Percentiles rank a stretch among this genome's conserved stretches.
Conservation (phyloP, 805 yeast genomes). For the Myxozyma neglecta region DNA sequence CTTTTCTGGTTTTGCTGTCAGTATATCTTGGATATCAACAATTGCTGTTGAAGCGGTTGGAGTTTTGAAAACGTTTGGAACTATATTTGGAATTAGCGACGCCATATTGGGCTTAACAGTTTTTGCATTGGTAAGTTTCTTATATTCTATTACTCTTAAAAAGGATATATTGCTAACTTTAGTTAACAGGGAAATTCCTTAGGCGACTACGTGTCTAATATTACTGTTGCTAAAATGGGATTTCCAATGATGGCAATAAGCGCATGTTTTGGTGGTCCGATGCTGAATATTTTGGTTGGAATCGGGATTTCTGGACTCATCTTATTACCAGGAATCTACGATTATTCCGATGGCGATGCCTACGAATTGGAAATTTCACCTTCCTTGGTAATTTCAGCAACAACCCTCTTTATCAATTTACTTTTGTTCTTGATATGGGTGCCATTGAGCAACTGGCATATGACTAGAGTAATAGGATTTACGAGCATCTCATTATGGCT, state of each 20-base stretch:
- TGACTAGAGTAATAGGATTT: conserved; percentile 45
- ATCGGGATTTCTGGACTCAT: conserved; percentile 73
- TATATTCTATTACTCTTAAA: too few relatives aligned
- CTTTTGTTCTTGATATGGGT: conserved; percentile 44
- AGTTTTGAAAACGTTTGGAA: conserved; percentile 60
- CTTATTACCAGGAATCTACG: conserved; percentile 37
- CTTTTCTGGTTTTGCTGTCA: conserved; percentile 58
- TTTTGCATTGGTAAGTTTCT: conserved; percentile 57
- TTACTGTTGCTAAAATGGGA: conserved; percentile 77
- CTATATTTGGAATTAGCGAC: conserved; percentile 62
- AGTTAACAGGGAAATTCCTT: conserved; percentile 70
- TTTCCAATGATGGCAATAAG: conserved; percentile 89
- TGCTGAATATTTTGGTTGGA: conserved; percentile 74
- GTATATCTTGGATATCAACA: conserved; percentile 67
- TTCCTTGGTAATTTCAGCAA: conserved; percentile 47
- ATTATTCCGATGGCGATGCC: conserved; percentile 21
- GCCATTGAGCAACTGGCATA: conserved; percentile 47
- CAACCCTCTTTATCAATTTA: conserved; percentile 45
- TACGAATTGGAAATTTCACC: conserved; percentile 42
- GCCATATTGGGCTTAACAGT: conserved; percentile 83
- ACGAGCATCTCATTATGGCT: conserved; percentile 47
- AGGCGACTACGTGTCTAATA: conserved; percentile 84
- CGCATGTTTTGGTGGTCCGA: conserved; percentile 93
- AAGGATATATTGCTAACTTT: background rate
- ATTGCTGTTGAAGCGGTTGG: conserved; percentile 71